Evolutionary conservation across 352 stramenopile species (phyloP).

Genomic region (Phytophthora fragariae): DNA sequence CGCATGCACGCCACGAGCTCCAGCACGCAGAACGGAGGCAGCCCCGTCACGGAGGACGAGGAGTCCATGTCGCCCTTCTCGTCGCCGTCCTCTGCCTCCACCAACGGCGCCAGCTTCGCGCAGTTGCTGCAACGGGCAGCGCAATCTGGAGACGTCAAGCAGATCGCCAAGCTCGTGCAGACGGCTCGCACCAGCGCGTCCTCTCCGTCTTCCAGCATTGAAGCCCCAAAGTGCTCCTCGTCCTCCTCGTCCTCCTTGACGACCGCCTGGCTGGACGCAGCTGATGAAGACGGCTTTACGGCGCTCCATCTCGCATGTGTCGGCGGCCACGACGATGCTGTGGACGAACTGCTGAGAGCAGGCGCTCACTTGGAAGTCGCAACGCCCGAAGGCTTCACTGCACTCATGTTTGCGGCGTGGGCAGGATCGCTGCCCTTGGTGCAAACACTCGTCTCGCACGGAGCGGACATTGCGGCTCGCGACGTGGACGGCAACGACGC

Average conservation of each 20-base stretch:
- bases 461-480: constrained; percentile 44
- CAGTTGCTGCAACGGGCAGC: constrained; percentile 54
- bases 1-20: constrained; percentile 48
- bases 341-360: constrained; percentile 47
- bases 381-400: constrained; percentile 65
- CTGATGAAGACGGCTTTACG: constrained; percentile 68
- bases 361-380: constrained; percentile 53
- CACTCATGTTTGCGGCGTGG: constrained; percentile 65
- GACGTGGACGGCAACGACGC: constrained; percentile 65
- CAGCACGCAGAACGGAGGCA: constrained; percentile 63
- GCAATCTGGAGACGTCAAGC: constrained; percentile 54
- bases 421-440: constrained; percentile 50
- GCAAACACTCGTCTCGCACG: constrained; percentile 44
- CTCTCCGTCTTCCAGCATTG: constrained; percentile 31
- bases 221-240: constrained; percentile 25
- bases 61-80: constrained; percentile 52
- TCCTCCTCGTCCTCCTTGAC: constrained; percentile 28
- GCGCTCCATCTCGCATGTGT: constrained; percentile 67
- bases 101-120: constrained; percentile 31
- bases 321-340: constrained; percentile 53
- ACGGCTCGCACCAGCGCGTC: constrained; percentile 34
- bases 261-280: constrained; percentile 39
- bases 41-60: constrained; percentile 64
- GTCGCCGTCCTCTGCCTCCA: constrained; percentile 40
- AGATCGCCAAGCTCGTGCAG: constrained; percentile 58